Evolutionary conservation across 2,329 filamentous ascomycete species (phyloP).

Genomic region (Cryphonectria carpinicola): DNA sequence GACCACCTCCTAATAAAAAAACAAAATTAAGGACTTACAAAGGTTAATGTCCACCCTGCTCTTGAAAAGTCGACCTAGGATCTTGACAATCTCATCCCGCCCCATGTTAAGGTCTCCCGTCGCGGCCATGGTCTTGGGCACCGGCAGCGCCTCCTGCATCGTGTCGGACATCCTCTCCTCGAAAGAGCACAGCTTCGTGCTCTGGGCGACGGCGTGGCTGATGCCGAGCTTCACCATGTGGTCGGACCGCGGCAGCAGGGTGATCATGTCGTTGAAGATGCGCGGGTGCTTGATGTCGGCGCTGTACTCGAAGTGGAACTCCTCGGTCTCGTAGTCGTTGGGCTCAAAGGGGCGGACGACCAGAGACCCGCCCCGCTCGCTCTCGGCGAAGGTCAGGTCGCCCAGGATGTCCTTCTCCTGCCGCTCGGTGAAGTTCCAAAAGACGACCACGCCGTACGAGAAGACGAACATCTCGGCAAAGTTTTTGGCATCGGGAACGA

Average conservation of each 20-base stretch:
- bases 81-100: constrained; percentile 86
- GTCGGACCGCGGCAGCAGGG: constrained; percentile 82
- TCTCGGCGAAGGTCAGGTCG: constrained; percentile 86
- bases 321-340: constrained; percentile 93
- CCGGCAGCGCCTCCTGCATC: constrained; percentile 89
- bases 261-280: constrained; percentile 99
- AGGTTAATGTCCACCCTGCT: constrained; percentile 96
- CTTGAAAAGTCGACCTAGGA: constrained; percentile 88
- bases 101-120: constrained; percentile 92
- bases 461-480: constrained; percentile 98
- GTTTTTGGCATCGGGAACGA: constrained; percentile 72
- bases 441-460: constrained; percentile 94
- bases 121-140: constrained; percentile 85
- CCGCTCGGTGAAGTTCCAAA: constrained; percentile 97
- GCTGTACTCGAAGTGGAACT: constrained; percentile 98
- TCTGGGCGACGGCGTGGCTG: constrained; percentile 95
- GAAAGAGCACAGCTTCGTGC: constrained; percentile 94
- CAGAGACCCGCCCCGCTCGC: constrained; percentile 66
- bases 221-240: constrained; percentile 99
- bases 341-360: constrained; percentile 81
- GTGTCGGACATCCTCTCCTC: constrained; percentile 95
- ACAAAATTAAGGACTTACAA: constrained; percentile 65
- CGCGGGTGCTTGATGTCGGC: constrained; percentile 81
- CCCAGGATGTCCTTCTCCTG: constrained; percentile 97
- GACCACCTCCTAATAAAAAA: background rate